Evolutionary conservation across 371 early-diverging fungal genomes (phyloP), one percentile per base, ranked within the genome.

Genomic region (Circinella umbellata): DNA sequence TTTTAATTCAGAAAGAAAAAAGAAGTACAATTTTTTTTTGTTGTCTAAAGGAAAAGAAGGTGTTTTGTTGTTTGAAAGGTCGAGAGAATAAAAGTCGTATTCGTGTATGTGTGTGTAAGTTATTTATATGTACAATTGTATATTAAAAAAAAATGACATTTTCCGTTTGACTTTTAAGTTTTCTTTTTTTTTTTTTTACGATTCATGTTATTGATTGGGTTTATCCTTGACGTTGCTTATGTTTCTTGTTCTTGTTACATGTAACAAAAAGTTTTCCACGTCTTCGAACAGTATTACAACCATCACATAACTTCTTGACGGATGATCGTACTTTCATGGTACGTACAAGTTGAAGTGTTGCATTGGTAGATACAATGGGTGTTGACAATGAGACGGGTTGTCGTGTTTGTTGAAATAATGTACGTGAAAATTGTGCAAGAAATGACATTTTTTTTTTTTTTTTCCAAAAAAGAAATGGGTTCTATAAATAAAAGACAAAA

Each of bases 321-420:
- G 93, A 91, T 27, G 93, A 89, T 63, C 92, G 86, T 13, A 93
- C 93, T 78, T 94, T 94, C 91, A 93, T 93, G 51, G 93, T 93
- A 49, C 93, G 90, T 63, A 84, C 77, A 53, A 81, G 57, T 35
- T 76, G 81, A 17, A 85, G 70, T 20, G 72, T 27, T 13, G 68
- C 66, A 17, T 18, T 5, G 4, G 57, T 34, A 6, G 57, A 57
- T 37, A 27, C 57, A 8, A 27, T 2, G 71, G 78, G 63, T 69
- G 73, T 73, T 34, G 63, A 62, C 67, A 61, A 65, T 72, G 70
- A 5, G 72, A 61, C 49, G 59, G 68, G 55, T 67, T 72, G 76
- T 37, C 78, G 76, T 49, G 73, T 68, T 61, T 76, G 78, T 61
- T 74, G 76, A 51, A 75, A 76, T 5, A 72, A 69, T 47, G 66